Evolutionary conservation across 2,329 filamentous ascomycete genomes (phyloP), one percentile per base, ranked within the genome.

Genomic region (Hypoxylon sp.): DNA sequence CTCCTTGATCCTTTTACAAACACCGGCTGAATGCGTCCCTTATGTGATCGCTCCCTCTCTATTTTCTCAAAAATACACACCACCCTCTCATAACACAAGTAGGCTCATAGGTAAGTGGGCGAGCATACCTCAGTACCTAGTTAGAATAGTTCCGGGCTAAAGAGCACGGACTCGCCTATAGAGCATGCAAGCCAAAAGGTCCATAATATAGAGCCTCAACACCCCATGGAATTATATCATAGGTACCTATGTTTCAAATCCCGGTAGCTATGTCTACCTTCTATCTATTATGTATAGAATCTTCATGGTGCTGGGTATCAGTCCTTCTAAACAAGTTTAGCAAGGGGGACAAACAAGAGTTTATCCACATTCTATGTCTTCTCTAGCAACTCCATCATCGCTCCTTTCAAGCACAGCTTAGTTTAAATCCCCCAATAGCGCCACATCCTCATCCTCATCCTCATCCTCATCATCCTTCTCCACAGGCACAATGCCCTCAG

Each of bases 371-470:
- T 61, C 25, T 13, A 50, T 9, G 46, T 11, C 34, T 11, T 36
- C 5, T 25, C 25, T 32, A 10, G 30, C 6, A 38, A 28, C 41
- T 38, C 34, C n/a, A 10, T 25, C 9, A 21, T 38, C 28, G 3
- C 46, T 50, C 3, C 10, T 32, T 25, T 30, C 17, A 53, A n/a
- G 19, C 41, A 48, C 25, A 19, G 46, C 51, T 68, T 34, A 53
- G 36, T 57, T 70, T 32, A 75, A 55, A 51, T 75, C 66, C 3
- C 75, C 74, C 19, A 76, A 25, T 2, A 75, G 64, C 17, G 75
- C 65, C 2, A 76, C 70, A 59, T 76, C 75, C 30, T 69, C 64
- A 25, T 76, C 75, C n/a, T 66, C 62, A 17, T n/a, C n/a, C n/a
- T n/a, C n/a, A n/a, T 71, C 68, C 21, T 53, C 70, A 19, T 67